Evolutionary conservation across 352 stramenopile species (phyloP).

Genomic region (Peronosclerospora sorghi): DNA sequence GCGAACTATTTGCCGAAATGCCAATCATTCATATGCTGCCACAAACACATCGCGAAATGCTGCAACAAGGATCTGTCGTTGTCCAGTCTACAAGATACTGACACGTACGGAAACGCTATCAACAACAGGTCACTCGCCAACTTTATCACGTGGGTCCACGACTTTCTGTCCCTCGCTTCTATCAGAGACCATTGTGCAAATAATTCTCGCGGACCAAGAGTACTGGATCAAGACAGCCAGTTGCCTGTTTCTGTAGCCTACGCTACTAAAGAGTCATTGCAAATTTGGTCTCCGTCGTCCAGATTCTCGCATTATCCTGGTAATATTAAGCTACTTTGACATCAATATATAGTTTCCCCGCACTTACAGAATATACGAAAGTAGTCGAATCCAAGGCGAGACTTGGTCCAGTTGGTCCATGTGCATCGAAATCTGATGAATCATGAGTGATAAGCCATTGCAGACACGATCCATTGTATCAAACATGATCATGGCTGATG

Average conservation of each 20-base stretch:
- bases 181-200: conserved; percentile 88
- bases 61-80: conserved; percentile 85
- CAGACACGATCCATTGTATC: conserved; percentile 47
- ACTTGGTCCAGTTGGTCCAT: conserved; percentile 46
- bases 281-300: too few relatives aligned
- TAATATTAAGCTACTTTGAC: too few relatives aligned
- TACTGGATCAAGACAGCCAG: conserved; percentile 93
- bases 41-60: conserved; percentile 59
- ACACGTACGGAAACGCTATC: conserved; percentile 59
- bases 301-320: too few relatives aligned
- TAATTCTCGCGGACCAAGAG: conserved; percentile 86
- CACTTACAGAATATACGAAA: conserved; percentile 44
- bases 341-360: background rate
- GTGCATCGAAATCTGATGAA: conserved; percentile 51
- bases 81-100: conserved; percentile 93
- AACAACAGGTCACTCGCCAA: conserved; percentile 45
- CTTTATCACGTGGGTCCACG: conserved; percentile 91
- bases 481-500: conserved; percentile 30
- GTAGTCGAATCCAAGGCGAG: conserved; percentile 41
- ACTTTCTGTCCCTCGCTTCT: conserved; percentile 84
- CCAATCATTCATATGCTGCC: conserved; percentile 84
- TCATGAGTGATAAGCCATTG: conserved; percentile 47
- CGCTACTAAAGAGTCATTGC: conserved; percentile 57
- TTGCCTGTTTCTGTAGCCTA: conserved; percentile 90
- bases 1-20: conserved; percentile 90